A percentile compares a stretch with the other conserved stretches of the same genome.
These are phyloP conservation scores for Thielaviopsis euricoi DNA, from an alignment of 2,329 filamentous ascomycete genomes.

Conservation along the genomic window DNA sequence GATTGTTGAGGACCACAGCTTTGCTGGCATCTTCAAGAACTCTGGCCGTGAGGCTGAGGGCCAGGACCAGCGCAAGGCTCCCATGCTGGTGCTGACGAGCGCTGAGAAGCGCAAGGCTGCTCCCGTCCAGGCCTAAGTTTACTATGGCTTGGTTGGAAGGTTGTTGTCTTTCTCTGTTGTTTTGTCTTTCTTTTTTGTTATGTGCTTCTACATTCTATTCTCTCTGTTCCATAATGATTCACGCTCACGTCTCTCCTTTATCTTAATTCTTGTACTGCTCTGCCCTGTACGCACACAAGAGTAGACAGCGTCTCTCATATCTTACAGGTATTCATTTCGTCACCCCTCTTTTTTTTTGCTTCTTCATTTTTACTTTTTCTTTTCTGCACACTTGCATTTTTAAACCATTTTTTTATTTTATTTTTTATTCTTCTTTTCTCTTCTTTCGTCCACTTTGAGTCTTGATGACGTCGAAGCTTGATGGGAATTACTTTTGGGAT, in stretches of 20 bases:
- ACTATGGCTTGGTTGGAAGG: neutral
- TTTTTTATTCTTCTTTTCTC: neutral
- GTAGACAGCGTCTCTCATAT: conserved; percentile 11
- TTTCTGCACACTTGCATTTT: conserved; percentile 1
- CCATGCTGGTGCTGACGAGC: conserved; percentile 74
- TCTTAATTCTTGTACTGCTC: conserved; percentile 9
- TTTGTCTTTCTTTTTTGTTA: neutral
- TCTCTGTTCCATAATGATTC: conserved; percentile 10
- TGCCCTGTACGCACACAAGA: conserved; percentile 7
- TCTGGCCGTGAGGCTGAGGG: conserved; percentile 33
- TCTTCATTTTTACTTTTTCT: neutral
- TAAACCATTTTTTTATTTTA: neutral
- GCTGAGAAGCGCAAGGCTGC: conserved; percentile 68
- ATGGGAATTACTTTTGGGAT: neutral
- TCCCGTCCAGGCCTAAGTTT: conserved; percentile 8
- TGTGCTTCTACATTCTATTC: neutral
- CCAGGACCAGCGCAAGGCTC: conserved; percentile 59
- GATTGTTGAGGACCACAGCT: conserved; percentile 38
- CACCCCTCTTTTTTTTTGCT: neutral
- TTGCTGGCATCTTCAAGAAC: conserved; percentile 50
- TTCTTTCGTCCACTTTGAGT: conserved; percentile 1
- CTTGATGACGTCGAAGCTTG: neutral
- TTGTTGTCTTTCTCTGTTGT: neutral
- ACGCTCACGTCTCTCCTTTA: conserved; percentile 12
- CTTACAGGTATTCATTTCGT: neutral